These are phyloP conservation scores for Phoma sp. DNA, from an alignment of 2,329 filamentous ascomycete species.

Conservation along the genomic window DNA sequence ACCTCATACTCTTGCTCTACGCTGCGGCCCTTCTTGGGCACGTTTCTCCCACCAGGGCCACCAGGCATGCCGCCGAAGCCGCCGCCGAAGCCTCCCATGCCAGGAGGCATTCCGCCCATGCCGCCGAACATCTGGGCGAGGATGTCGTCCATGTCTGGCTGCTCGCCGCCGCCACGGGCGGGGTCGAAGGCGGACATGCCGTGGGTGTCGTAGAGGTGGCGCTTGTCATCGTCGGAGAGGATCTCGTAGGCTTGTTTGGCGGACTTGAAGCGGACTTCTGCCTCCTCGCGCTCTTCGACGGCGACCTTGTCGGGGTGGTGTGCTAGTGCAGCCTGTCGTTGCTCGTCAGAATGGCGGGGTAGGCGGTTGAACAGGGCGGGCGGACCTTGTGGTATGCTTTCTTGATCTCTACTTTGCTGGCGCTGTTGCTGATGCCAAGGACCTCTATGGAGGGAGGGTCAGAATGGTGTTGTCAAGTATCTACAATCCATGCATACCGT, in stretches of 20 bases:
- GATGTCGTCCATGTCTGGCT: slow-evolving; percentile 88
- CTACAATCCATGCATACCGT: slow-evolving; percentile 48
- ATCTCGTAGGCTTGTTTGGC: slow-evolving; percentile 97
- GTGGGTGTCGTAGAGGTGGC: slow-evolving; percentile 87
- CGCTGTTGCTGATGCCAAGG: slow-evolving; percentile 74
- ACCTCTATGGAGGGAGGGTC: slow-evolving; percentile 64
- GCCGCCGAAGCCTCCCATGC: slow-evolving; percentile 72
- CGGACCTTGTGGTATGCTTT: slow-evolving; percentile 93
- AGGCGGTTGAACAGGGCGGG: slow-evolving; percentile 19
- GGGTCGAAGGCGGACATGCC: slow-evolving; percentile 96
- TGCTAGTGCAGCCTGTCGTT: slow-evolving; percentile 74
- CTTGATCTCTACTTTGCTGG: slow-evolving; percentile 82
- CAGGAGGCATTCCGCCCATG: slow-evolving; percentile 52
- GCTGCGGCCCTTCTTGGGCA: slow-evolving; percentile 74
- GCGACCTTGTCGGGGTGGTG: slow-evolving; percentile 96
- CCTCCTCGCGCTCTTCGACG: slow-evolving; percentile 80
- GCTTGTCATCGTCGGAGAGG: slow-evolving; percentile 92
- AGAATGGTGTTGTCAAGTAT: not conserved
- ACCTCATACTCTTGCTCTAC: slow-evolving; percentile 94
- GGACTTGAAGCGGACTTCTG: slow-evolving; percentile 91
- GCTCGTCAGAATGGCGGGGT: slow-evolving; percentile 14
- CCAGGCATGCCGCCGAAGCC: slow-evolving; percentile 58
- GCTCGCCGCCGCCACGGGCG: slow-evolving; percentile 67
- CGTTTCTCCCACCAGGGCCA: slow-evolving; percentile 56
- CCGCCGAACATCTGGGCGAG: slow-evolving; percentile 84